Percentiles rank a stretch among this genome's conserved stretches.
These are phyloP conservation scores for Saksenaea vasiformis DNA, from an alignment of 371 early-diverging fungal genomes.

Conservation along the genomic window DNA sequence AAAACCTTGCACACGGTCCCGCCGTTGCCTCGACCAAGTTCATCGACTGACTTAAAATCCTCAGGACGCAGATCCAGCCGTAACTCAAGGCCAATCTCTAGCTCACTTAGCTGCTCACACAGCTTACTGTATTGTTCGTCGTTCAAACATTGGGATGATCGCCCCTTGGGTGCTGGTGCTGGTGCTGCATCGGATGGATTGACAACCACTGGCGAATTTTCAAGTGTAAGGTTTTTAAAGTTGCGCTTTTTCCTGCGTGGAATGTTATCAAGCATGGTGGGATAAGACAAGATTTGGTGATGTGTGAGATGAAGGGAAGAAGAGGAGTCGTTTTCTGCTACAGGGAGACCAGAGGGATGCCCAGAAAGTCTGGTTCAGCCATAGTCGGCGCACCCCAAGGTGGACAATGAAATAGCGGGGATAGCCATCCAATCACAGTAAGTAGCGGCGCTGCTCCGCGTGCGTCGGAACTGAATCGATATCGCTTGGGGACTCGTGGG, in stretches of 20 bases:
- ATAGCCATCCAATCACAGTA: too few species aligned
- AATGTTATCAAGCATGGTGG: not conserved
- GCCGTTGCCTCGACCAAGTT: constrained; percentile 87
- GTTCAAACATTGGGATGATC: constrained; percentile 12
- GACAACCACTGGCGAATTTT: constrained; percentile 44
- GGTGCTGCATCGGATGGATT: not conserved
- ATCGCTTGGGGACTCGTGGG: too few species aligned
- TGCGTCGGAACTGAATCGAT: too few species aligned
- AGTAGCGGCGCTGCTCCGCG: too few species aligned
- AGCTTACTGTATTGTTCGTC: constrained; percentile 38
- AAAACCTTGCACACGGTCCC: constrained; percentile 82
- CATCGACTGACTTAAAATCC: constrained; percentile 78
- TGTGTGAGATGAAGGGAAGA: constrained; percentile 19
- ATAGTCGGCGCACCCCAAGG: not conserved
- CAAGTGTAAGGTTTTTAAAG: constrained; percentile 69
- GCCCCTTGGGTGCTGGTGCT: constrained; percentile 11
- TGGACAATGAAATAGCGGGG: too few species aligned
- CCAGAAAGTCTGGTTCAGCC: not conserved
- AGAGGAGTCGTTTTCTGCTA: not conserved
- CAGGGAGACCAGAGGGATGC: not conserved
- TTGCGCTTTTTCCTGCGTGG: constrained; percentile 70
- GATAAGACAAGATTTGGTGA: not conserved
- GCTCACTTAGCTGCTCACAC: constrained; percentile 52
- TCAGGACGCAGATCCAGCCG: constrained; percentile 80
- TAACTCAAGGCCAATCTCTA: constrained; percentile 76